Base-by-base conservation (phyloP, 208 protist species). In the Crithidia sp. region DNA sequence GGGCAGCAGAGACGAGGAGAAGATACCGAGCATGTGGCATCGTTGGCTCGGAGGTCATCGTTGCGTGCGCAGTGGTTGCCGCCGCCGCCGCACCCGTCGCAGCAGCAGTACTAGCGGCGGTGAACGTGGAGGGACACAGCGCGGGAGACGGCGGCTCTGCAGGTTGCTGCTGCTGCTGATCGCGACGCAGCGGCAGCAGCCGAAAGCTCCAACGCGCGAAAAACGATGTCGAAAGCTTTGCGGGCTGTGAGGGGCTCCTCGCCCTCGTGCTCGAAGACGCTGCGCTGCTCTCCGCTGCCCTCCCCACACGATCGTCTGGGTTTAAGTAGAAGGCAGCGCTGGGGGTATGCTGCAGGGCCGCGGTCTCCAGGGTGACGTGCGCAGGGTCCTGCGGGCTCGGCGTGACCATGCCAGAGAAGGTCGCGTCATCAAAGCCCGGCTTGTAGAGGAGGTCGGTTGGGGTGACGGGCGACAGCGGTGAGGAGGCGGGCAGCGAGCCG, bases 151-250 rank as follows among this genome's bases (percentile, higher is more conserved):
- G 45, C 9, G 45, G 7, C 12, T 49, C 9, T 13, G 9, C 45
- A 2, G 45, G 12, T 13, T 49, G 45, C 7, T 13, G 7, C 9
- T 7, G 12, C 45, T 49, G 9, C 9, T 13, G 45, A 49, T 13
- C 12, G 45, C 45, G 12, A 7, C 9, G 12, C 45, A 13, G 7
- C 45, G 9, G 45, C 50, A 57, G 17, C 36, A 58, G 36, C n/a
- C 63, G 52, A 13, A 68, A 45, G 16, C 63, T 49, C 63, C 63
- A 68, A 3, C 63, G 50, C 13, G 65, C 40, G 19, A 70, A 61
- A 17, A 52, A 19, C 10, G 65, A 70, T 43, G 49, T 12, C 2
- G 39, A 37, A 2, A 8, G n/a, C 28, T 28, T 28, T 2, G 28
- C 28, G 28, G 28, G 28, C 28, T 28, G 28, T 28, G 28, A 1